Base-by-base conservation (phyloP, 2,329 filamentous ascomycete genomes). In the Hymenoscyphus salicellus region DNA sequence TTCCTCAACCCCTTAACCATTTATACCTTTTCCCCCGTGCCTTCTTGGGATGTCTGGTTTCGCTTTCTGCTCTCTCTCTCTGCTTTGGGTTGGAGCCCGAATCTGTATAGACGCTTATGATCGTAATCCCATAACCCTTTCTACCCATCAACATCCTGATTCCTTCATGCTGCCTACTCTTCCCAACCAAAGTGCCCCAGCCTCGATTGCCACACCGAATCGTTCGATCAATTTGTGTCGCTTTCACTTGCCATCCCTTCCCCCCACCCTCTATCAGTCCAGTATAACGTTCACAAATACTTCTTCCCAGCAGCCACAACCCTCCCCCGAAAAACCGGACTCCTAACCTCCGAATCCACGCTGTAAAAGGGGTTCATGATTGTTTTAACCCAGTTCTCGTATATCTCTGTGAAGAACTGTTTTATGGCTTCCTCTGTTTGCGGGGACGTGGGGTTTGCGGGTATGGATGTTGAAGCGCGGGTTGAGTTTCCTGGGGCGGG, bases 331-430 rank as follows among this genome's bases (percentile, higher is more conserved):
- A 99, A 99, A 1, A 97, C 85, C 0, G 92, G 90, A 78, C 93
- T 98, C 75, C 84, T 87, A 61, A 99, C 88, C 71, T 91, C 89
- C 83, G 90, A 90, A 69, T 96, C 94, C 63, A 89, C 86, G 62
- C 85, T 84, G 80, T 97, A 98, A 77, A 99, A 99, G 0, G 95
- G 95, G 75, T 88, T 98, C 95, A 99, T 98, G 64, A 93, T 88
- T 14, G 93, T 91, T 83, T 99, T 99, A 69, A 97, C 86, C 89
- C 94, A 99, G 71, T 89, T 92, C 79, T 99, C 95, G 79, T 97
- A 98, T 14, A 97, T 91, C 76, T 99, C 95, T 17, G 85, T 84
- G 80, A 99, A 97, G 80, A 98, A 99, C 78, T 92, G 92, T 76
- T 92, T 88, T 72, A 98, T 91, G 4, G 95, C 94, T 80, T 99